Evolutionary conservation across 257 asterid genomes (phyloP).

Genomic region (Salvia hispanica): DNA sequence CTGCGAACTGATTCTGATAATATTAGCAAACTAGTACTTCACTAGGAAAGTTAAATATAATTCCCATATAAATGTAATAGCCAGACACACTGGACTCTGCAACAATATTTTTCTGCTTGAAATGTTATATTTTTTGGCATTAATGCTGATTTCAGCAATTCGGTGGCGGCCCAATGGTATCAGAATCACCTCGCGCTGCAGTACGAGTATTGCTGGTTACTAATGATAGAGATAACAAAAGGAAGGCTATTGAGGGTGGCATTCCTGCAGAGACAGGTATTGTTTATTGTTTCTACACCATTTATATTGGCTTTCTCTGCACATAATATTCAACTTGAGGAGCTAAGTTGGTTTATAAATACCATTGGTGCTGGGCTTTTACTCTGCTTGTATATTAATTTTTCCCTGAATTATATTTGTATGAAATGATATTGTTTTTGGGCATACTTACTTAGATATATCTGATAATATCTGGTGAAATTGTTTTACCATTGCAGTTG

Average conservation of each 20-base stretch:
- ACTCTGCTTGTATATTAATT: constrained; percentile 14
- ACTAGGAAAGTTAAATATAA: not conserved
- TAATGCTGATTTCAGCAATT: constrained; percentile 65
- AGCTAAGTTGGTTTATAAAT: constrained; percentile 18
- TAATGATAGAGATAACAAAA: constrained; percentile 87
- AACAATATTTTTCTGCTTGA: constrained; percentile 5
- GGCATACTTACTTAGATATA: constrained; percentile 24
- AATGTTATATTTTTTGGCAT: constrained; percentile 22
- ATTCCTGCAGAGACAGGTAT: constrained; percentile 91
- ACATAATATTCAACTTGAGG: constrained; percentile 14
- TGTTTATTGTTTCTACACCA: constrained; percentile 24
- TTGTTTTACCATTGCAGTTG: constrained; percentile 60
- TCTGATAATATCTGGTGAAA: not conserved
- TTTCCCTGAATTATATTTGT: constrained; percentile 10
- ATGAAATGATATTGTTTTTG: not conserved
- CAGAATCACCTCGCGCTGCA: constrained; percentile 72
- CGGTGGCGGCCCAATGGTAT: constrained; percentile 96
- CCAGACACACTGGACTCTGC: not conserved
- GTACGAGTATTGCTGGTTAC: constrained; percentile 74
- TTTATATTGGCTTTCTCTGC: constrained; percentile 12
- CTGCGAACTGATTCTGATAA: not conserved
- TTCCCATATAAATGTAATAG: constrained; percentile 2
- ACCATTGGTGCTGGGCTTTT: constrained; percentile 26
- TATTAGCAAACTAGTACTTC: constrained; percentile 3
- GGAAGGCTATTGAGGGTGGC: constrained; percentile 78